Percentiles rank a stretch among this genome's conserved stretches.
phyloP scores from a whole-genome alignment of 192 early-diverging fungal species.

The Haplosporangium gracile region DNA sequence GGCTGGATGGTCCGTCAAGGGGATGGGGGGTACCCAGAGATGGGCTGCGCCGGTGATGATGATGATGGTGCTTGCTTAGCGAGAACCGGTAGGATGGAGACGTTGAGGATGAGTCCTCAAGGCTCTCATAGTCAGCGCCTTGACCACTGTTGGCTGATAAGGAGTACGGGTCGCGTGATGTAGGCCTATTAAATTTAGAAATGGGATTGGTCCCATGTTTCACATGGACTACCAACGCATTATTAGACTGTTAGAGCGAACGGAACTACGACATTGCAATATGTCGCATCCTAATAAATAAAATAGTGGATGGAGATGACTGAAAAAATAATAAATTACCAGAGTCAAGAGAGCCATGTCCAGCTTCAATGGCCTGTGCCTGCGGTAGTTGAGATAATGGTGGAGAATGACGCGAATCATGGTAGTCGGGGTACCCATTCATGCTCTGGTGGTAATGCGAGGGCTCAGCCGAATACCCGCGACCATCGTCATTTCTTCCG shows the following conservation, averaged over 20 bases:
- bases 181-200: conserved; percentile 3
- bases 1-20: background rate
- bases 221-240: conserved; percentile 29
- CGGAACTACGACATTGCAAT: background rate
- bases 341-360: background rate
- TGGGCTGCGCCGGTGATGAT: background rate
- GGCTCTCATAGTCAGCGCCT: conserved; percentile 9
- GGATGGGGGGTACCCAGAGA: conserved; percentile 9
- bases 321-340: background rate
- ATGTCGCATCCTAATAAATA: background rate
- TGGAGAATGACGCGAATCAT: conserved; percentile 7
- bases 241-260: conserved; percentile 15
- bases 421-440: background rate
- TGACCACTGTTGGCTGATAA: conserved; percentile 1
- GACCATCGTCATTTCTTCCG: conserved; percentile 1
- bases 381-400: background rate
- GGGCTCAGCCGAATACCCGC: background rate
- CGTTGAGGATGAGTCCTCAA: conserved; percentile 11
- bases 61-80: background rate
- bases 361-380: background rate
- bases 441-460: conserved; percentile 3
- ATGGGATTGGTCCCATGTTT: conserved; percentile 25
- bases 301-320: background rate
- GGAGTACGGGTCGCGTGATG: conserved; percentile 12
- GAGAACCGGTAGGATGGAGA: conserved; percentile 7